phyloP scores from a whole-genome alignment of 2,329 filamentous ascomycete species.

The Aureobasidium namibiae region DNA sequence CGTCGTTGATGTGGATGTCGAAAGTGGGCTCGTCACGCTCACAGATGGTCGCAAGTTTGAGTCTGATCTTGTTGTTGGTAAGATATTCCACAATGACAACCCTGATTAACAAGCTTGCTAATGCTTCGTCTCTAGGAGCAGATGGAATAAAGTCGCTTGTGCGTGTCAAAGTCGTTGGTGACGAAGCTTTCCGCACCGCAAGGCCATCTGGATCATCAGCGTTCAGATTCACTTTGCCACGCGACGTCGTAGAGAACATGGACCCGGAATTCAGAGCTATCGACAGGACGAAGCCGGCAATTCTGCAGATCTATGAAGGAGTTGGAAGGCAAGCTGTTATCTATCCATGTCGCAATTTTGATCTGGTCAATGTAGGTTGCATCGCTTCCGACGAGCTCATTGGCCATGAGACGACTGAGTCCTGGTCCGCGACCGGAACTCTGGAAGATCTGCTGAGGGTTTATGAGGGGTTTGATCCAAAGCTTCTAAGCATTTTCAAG shows the following conservation, averaged over 20 bases:
- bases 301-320: not conserved
- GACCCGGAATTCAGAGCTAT: not conserved
- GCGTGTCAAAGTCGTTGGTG: not conserved
- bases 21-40: not conserved
- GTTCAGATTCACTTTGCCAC: not conserved
- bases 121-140: not conserved
- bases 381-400: not conserved
- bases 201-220: not conserved
- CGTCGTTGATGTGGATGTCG: not conserved
- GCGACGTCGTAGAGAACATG: not conserved
- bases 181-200: not conserved
- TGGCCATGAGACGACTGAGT: slow-evolving; percentile 21
- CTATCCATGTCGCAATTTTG: not conserved
- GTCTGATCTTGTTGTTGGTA: not conserved
- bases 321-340: not conserved
- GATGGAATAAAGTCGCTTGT: not conserved
- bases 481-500: slow-evolving; percentile 29
- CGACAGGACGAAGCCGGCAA: not conserved
- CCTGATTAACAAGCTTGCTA: not conserved
- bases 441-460: slow-evolving; percentile 30
- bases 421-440: slow-evolving; percentile 34
- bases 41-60: not conserved
- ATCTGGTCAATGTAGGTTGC: not conserved
- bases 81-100: not conserved
- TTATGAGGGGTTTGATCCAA: slow-evolving; percentile 34